Evolutionary conservation across 2,329 filamentous ascomycete species (phyloP), one percentile per base, ranked within the genome.

Genomic region (Neocucurbitaria cava): DNA sequence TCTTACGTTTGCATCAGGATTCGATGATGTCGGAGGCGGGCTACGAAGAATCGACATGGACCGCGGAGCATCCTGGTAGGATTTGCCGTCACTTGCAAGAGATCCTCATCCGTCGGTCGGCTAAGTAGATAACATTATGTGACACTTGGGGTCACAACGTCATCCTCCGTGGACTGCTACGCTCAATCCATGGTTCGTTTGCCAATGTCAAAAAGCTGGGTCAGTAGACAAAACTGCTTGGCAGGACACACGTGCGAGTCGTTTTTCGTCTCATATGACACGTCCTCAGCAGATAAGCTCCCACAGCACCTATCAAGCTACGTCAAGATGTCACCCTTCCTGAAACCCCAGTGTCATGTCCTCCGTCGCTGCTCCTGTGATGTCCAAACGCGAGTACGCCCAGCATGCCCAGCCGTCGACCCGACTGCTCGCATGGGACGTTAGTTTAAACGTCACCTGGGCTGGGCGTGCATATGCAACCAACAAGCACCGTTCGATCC

Each of bases 1-100:
- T 43, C 41, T 13, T 18, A 17, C 23, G 5, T 30, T 24, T 43
- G 13, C 23, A 28, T 9, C 24, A 6, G 41, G 41, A 1, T 11
- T 23, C 17, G 41, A 43, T 43, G 41, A 43, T 43, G 41, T 43
- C 41, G 41, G 23, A 18, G 41, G 41, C 41, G 41, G 41, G n/a
- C n/a, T n/a, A n/a, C n/a, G n/a, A n/a, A 18, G 10, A 6, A 42
- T 15, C 40, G 3, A 17, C 17, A 24, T 23, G 18, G 24, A 42
- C 23, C 40, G 23, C 40, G 40, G 40, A 42, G 23, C 41, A 43
- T 9, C 2, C 9, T 5, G 15, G 6, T 40, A 15, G 21, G 38
- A 40, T 40, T 23, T 17, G 18, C 38, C n/a, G 11, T 40, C 21
- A 21, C 20, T 23, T 35, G 31, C 31, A 15, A 4, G 38, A 23